These are phyloP conservation scores for Gomphus bonarii DNA, from an alignment of 1,284 basidiomycete species.

Conservation along the genomic window DNA sequence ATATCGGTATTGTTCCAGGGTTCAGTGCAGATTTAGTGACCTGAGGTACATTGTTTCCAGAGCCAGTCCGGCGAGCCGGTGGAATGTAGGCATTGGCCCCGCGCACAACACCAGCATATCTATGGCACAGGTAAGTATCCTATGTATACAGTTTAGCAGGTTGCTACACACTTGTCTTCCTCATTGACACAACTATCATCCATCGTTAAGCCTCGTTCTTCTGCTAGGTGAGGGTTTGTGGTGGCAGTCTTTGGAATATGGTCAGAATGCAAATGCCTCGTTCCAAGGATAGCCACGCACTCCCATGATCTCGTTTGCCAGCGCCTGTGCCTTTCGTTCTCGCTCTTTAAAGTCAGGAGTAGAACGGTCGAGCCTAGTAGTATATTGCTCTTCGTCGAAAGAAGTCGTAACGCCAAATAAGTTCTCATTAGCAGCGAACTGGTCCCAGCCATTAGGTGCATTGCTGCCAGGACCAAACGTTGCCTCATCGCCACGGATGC, in stretches of 20 bases:
- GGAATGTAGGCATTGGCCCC: constrained; percentile 87
- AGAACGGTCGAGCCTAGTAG: constrained; percentile 84
- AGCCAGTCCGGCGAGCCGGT: constrained; percentile 48
- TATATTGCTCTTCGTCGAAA: constrained; percentile 93
- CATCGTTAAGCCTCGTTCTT: constrained; percentile 69
- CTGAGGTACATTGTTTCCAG: background rate
- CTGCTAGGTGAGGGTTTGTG: constrained; percentile 80
- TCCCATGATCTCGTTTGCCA: constrained; percentile 87
- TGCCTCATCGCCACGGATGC: constrained; percentile 42
- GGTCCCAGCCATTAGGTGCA: constrained; percentile 68
- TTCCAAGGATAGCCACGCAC: constrained; percentile 32
- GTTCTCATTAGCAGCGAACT: constrained; percentile 91
- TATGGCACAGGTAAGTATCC: constrained; percentile 23
- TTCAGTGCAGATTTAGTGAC: constrained; percentile 20
- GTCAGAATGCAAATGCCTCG: constrained; percentile 6
- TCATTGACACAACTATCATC: constrained; percentile 78
- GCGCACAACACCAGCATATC: constrained; percentile 89
- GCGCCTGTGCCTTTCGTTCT: constrained; percentile 78
- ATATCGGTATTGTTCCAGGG: constrained; percentile 18
- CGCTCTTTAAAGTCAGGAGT: constrained; percentile 82
- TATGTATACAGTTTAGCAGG: background rate
- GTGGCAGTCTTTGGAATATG: constrained; percentile 39
- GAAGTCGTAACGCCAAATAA: constrained; percentile 87
- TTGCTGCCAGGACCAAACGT: constrained; percentile 52
- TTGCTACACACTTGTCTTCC: constrained; percentile 87